phyloP scores from a whole-genome alignment of 2,329 filamentous ascomycete genomes.

The Dactylonectria macrodidyma region DNA sequence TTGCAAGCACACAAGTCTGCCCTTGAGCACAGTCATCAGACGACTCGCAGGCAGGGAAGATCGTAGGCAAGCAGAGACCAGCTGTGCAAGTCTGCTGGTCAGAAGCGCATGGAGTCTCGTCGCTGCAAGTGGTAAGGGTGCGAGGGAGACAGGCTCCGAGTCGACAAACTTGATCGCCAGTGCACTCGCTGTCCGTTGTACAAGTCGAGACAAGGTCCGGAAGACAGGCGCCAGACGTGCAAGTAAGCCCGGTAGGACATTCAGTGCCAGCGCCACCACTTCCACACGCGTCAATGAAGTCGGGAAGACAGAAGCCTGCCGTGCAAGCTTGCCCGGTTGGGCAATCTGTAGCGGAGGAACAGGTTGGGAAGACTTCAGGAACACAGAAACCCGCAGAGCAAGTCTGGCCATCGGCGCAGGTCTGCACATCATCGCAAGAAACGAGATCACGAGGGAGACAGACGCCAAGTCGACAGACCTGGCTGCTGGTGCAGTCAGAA shows the following conservation, averaged over 20 bases:
- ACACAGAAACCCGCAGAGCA: conserved; percentile 22
- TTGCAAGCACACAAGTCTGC: conserved; percentile 2
- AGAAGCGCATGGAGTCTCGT: neutral
- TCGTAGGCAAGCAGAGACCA: conserved; percentile 5
- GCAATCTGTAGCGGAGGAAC: conserved; percentile 9
- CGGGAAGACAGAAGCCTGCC: conserved; percentile 19
- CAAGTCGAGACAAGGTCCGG: neutral
- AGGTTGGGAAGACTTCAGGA: conserved; percentile 9
- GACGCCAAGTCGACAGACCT: conserved; percentile 20
- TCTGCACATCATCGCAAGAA: neutral
- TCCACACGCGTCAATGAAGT: conserved; percentile 4
- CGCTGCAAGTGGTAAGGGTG: neutral
- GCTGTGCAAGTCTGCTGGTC: conserved; percentile 1
- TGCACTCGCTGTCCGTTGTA: conserved; percentile 7
- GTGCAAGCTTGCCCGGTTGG: conserved; percentile 17
- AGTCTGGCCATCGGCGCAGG: conserved; percentile 13
- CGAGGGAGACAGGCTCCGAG: conserved; percentile 14
- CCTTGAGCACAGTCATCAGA: neutral
- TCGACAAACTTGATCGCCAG: conserved; percentile 7
- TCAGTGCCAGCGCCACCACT: neutral
- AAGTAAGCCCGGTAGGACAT: conserved; percentile 14
- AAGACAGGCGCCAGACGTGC: conserved; percentile 15
- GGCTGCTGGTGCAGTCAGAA: conserved; percentile 7
- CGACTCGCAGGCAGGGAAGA: conserved; percentile 1
- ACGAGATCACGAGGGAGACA: conserved; percentile 24